Conservation (phyloP, 2,329 filamentous ascomycete species). For the Aureobasidium sp. region DNA sequence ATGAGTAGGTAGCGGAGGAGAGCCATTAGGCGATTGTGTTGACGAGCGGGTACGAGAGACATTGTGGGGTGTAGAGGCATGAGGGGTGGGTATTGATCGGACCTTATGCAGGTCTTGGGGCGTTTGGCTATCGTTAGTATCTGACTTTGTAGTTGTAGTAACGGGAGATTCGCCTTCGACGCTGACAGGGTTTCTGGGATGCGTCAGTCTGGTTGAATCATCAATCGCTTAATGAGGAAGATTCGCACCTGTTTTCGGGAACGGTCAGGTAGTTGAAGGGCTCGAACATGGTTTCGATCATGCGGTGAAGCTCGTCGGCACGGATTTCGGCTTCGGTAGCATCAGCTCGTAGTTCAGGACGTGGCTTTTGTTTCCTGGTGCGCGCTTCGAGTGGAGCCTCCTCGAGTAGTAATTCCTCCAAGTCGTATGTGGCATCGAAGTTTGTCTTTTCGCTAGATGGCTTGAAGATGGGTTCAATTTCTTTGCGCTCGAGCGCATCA, state of each 20-base stretch:
- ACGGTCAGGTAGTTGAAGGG: conserved; percentile 91
- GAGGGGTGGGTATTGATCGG: conserved; percentile 26
- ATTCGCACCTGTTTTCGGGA: conserved; percentile 56
- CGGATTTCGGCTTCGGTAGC: conserved; percentile 91
- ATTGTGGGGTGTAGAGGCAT: conserved; percentile 33
- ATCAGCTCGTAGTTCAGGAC: conserved; percentile 85
- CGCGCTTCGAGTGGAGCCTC: conserved; percentile 91
- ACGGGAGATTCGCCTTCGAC: neutral
- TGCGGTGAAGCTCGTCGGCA: conserved; percentile 85
- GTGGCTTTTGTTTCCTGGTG: conserved; percentile 85
- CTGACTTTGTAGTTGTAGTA: neutral
- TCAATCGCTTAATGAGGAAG: neutral
- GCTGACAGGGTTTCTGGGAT: conserved; percentile 15
- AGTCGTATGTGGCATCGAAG: conserved; percentile 95
- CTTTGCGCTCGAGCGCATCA: conserved; percentile 71
- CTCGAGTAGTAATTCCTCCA: conserved; percentile 88
- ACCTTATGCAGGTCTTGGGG: conserved; percentile 16
- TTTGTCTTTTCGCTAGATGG: conserved; percentile 98
- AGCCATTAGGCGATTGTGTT: conserved; percentile 42
- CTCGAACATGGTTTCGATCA: conserved; percentile 90
- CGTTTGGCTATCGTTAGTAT: neutral
- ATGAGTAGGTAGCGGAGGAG: conserved; percentile 35
- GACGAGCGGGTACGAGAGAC: conserved; percentile 35
- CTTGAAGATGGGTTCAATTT: conserved; percentile 83
- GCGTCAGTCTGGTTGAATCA: conserved; percentile 2